A percentile compares a stretch with the other conserved stretches of the same genome.
These are phyloP conservation scores for Trametopsis cervina DNA, from an alignment of 768 basidiomycete species.

Conservation along the genomic window DNA sequence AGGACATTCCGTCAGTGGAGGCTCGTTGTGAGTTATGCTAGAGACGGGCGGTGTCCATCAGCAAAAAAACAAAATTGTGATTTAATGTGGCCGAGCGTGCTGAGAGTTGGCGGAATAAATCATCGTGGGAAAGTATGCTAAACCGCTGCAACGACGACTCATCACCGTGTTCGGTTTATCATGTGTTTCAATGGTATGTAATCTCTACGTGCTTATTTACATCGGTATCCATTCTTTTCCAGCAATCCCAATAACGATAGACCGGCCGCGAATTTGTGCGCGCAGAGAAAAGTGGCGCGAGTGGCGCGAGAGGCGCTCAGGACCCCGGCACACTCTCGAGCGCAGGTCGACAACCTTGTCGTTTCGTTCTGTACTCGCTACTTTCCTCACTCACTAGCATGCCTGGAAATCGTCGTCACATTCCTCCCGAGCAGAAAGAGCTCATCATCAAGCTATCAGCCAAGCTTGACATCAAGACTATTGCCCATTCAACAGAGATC, in stretches of 20 bases:
- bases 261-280: neutral
- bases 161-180: too few relatives aligned
- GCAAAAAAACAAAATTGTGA: too few relatives aligned
- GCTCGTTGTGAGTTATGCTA: too few relatives aligned
- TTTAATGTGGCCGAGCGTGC: too few relatives aligned
- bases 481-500: conserved; percentile 1
- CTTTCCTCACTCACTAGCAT: neutral
- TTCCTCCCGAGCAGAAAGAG: conserved; percentile 6
- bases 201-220: too few relatives aligned
- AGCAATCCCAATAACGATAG: neutral
- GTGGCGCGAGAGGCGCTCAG: neutral
- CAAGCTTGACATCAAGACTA: neutral
- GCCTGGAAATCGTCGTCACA: conserved; percentile 2
- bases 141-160: too few relatives aligned
- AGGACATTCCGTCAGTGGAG: too few relatives aligned
- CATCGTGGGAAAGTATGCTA: too few relatives aligned
- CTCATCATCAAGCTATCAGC: neutral
- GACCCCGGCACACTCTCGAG: neutral
- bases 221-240: too few relatives aligned
- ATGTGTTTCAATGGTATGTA: too few relatives aligned
- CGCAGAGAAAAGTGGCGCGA: neutral
- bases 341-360: neutral
- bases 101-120: too few relatives aligned
- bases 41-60: too few relatives aligned
- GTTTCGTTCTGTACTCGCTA: neutral